phyloP scores from a whole-genome alignment of 257 asterid genomes.

The Cynanchum wilfordii region DNA sequence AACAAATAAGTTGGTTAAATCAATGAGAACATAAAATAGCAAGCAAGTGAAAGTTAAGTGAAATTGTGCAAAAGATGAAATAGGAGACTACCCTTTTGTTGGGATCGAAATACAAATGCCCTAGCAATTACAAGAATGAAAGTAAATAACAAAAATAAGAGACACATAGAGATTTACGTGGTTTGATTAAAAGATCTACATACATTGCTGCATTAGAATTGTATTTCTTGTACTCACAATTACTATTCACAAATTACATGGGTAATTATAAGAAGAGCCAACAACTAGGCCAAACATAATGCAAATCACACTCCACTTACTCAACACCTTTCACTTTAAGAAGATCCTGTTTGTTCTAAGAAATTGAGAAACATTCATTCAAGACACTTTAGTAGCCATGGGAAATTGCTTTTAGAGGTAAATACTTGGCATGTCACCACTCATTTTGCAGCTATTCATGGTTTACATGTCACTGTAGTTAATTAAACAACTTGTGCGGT shows the following conservation, averaged over 20 bases:
- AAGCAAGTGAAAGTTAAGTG: background rate
- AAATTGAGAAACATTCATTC: background rate
- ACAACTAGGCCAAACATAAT: too few relatives aligned
- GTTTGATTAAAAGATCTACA: too few relatives aligned
- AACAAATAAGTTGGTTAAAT: background rate
- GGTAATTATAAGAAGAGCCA: too few relatives aligned
- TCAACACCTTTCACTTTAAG: background rate
- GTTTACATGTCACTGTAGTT: background rate
- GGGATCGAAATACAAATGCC: too few relatives aligned
- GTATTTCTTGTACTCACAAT: too few relatives aligned
- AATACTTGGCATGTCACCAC: background rate
- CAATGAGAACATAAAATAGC: background rate
- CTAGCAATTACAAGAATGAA: too few relatives aligned
- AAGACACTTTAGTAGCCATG: background rate
- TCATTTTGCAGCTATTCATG: background rate
- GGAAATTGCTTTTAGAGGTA: background rate
- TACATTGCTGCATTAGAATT: too few relatives aligned
- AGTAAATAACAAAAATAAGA: too few relatives aligned
- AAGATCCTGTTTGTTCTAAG: background rate
- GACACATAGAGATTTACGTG: too few relatives aligned
- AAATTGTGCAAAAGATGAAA: background rate
- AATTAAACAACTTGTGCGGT: background rate
- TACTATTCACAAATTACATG: too few relatives aligned
- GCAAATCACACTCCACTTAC: too few relatives aligned
- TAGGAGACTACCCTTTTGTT: background rate